These are phyloP conservation scores for Spergularia azorica DNA, from an alignment of 179 eudicot species.

Conservation along the genomic window DNA sequence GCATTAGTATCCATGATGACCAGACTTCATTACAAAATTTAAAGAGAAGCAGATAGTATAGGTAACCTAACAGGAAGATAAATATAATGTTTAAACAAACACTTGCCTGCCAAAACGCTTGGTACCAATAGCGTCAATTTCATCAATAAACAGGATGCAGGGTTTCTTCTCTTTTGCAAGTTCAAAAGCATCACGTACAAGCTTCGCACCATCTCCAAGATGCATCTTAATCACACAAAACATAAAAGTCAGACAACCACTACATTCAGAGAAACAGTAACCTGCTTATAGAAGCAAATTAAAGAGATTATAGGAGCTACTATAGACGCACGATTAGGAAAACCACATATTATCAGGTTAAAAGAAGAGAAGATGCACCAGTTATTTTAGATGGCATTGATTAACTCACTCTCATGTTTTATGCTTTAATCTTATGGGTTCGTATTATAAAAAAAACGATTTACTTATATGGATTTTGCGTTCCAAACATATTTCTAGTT, in stretches of 20 bases:
- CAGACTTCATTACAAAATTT: not conserved
- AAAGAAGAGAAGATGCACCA: conserved; percentile 4
- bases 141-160: conserved; percentile 67
- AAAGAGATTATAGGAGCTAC: not conserved
- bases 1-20: conserved; percentile 13
- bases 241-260: conserved; percentile 5
- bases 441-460: too few species aligned
- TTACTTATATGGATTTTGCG: too few species aligned
- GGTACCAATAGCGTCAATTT: conserved; percentile 65
- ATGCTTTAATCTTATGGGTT: too few species aligned
- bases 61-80: not conserved
- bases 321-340: not conserved
- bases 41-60: too few species aligned
- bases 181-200: conserved; percentile 68
- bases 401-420: too few species aligned
- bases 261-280: conserved; percentile 1
- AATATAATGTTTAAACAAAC: too few species aligned
- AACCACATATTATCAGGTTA: conserved; percentile 1
- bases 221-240: conserved; percentile 49
- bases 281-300: not conserved
- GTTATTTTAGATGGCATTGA: not conserved
- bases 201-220: conserved; percentile 72
- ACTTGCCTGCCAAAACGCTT: conserved; percentile 46
- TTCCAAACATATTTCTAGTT: too few species aligned
- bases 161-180: conserved; percentile 70